These are phyloP conservation scores for Arabis alpina DNA, from an alignment of 345 rosid genomes.

Conservation along the genomic window DNA sequence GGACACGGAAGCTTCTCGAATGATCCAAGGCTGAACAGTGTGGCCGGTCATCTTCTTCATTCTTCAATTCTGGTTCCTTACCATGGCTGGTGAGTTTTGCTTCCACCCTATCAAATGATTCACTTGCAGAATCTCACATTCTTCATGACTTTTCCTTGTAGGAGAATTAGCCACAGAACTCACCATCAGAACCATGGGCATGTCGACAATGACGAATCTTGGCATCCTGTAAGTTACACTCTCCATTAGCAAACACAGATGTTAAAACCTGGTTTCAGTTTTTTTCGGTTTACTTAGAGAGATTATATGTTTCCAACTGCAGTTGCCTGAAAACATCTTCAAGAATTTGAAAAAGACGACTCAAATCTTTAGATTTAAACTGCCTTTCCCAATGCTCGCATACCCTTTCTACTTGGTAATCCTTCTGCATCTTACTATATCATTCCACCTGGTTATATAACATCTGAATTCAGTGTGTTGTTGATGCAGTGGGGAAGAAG, in stretches of 20 bases:
- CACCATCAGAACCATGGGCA: slow-evolving; percentile 96
- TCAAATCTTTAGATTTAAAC: slow-evolving; percentile 55
- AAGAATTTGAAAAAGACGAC: slow-evolving; percentile 48
- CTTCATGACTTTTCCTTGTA: slow-evolving; percentile 34
- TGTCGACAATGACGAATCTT: slow-evolving; percentile 86
- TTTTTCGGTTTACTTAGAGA: background rate
- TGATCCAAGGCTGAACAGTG: slow-evolving; percentile 63
- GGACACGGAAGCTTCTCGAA: slow-evolving; percentile 92
- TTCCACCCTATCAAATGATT: background rate
- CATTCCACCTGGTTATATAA: background rate
- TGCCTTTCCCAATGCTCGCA: slow-evolving; percentile 83
- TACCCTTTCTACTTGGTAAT: slow-evolving; percentile 76
- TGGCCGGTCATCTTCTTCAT: slow-evolving; percentile 80
- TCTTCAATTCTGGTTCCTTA: slow-evolving; percentile 87
- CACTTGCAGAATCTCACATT: background rate
- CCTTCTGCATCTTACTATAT: slow-evolving; percentile 17
- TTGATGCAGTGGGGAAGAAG: slow-evolving; percentile 64
- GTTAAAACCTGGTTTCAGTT: background rate
- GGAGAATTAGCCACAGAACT: slow-evolving; percentile 96
- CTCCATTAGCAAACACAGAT: slow-evolving; percentile 7
- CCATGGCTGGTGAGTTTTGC: slow-evolving; percentile 78
- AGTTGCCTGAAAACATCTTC: slow-evolving; percentile 72
- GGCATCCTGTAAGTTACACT: slow-evolving; percentile 66
- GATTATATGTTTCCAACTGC: slow-evolving; percentile 1
- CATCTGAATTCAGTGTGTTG: slow-evolving; percentile 5